Base-by-base conservation (phyloP, 257 asterid species). In the Cinchona pubescens region DNA sequence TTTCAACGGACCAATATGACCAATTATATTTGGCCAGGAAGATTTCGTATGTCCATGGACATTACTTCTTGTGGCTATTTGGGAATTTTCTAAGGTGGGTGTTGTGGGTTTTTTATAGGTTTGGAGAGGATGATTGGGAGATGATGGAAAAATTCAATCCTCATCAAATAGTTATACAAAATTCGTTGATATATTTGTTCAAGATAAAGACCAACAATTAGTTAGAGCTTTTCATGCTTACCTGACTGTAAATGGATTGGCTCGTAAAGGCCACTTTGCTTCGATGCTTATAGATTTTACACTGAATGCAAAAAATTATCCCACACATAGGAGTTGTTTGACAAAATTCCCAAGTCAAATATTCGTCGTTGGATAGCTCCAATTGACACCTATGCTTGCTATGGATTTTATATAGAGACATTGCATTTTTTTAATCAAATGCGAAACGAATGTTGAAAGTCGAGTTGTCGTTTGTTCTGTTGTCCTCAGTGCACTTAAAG, bases 401-500 rank as follows among this genome's bases (percentile, higher is more conserved):
- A n/a, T n/a, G n/a, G 86, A 93, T 51, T 92, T 73, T 84, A 87
- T 48, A 78, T 77, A 68, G 92, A 88, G 71, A 85, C 90, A 30
- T 76, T 91, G 84, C 27, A 70, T 37, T 66, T 69, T 42, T 88
- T 91, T 59, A 60, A 32, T 16, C 80, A 81, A 59, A 85, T 90
- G 94, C 90, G 43, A 40, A 80, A 35, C 69, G 71, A 70, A 66
- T 85, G 90, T 25, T 42, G 71, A 25, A 77, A 71, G 25, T 78
- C 78, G 77, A 82, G 67, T 83, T 84, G n/a, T n/a, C n/a, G n/a
- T n/a, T n/a, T n/a, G n/a, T n/a, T n/a, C n/a, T 69, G 88, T 86
- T 43, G 68, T 90, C 68, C 97, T 96, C 32, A 91, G 97, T 77
- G 83, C 88, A 37, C 90, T 92, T 7, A 92, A 88, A 84, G 90